Evolutionary conservation across 495 filamentous ascomycete species (phyloP), one percentile per base, ranked within the genome.

Genomic region (Tuber umbilicatum): DNA sequence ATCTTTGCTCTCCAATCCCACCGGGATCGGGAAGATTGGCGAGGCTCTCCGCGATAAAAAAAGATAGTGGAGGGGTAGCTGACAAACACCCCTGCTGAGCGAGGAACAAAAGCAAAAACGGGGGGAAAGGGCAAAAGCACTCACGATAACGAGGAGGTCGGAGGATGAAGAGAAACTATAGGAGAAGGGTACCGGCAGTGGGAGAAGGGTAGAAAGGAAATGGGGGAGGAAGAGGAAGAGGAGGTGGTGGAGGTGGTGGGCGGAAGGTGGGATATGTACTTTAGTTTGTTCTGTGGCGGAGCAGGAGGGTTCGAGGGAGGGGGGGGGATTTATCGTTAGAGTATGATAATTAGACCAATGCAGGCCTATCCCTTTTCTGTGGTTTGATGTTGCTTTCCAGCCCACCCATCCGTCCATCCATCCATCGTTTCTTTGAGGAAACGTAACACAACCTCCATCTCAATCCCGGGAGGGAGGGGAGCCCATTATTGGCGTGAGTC

Each of bases 241-340:
- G 37, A 40, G 70, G 39, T 35, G 9, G 39, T 0, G 38, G 80
- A 9, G 47, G 73, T 43, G 70, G 70, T 74, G 74, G 70, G n/a
- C 10, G n/a, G 50, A 5, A 31, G 64, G 76, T 45, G 73, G 47
- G 75, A 74, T 75, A 75, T n/a, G 23, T 40, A 40, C 5, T 71
- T 70, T 74, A 76, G 70, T 42, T 60, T 60, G 50, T 60, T 31
- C n/a, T 31, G 50, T 31, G 50, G 50, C 50, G 21, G n/a, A n/a
- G 50, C 6, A 50, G 47, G 23, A n/a, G 50, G 9, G 3, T 16
- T 31, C n/a, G 16, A 31, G 50, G 50, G n/a, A 31, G 50, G 50
- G 50, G n/a, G 47, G n/a, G n/a, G n/a, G 31, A 23, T 9, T 55
- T 55, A 23, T 55, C 23, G 23, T 6, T 7, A 23, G 47, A 55